phyloP scores from a whole-genome alignment of 371 early-diverging fungal species.

The Mortierella sp. region DNA sequence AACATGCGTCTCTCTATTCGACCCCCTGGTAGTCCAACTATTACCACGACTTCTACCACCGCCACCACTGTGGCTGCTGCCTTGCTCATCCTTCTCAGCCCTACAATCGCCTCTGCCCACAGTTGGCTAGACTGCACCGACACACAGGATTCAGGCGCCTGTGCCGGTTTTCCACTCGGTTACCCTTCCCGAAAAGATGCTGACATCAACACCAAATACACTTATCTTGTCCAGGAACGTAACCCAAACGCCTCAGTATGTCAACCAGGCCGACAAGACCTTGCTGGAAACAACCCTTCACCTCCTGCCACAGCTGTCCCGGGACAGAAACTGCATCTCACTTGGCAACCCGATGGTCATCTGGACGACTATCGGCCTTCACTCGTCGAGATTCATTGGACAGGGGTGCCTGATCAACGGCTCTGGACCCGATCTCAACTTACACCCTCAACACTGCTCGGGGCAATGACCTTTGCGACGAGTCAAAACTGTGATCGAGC shows the following conservation, averaged over 20 bases:
- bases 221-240: slow-evolving; percentile 44
- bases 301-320: slow-evolving; percentile 30
- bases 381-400: slow-evolving; percentile 34
- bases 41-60: too few species aligned
- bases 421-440: slow-evolving; percentile 36
- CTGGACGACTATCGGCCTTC: slow-evolving; percentile 44
- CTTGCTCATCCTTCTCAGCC: background rate
- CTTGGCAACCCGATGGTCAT: slow-evolving; percentile 54
- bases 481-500: slow-evolving; percentile 34
- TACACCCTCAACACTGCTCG: slow-evolving; percentile 24
- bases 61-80: too few species aligned
- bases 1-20: too few species aligned
- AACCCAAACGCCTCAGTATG: slow-evolving; percentile 38
- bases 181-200: slow-evolving; percentile 58
- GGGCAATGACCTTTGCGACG: slow-evolving; percentile 40
- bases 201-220: slow-evolving; percentile 60
- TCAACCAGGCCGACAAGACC: slow-evolving; percentile 45
- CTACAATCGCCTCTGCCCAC: slow-evolving; percentile 18
- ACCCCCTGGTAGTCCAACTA: too few species aligned
- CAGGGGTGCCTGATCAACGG: slow-evolving; percentile 13
- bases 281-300: slow-evolving; percentile 44
- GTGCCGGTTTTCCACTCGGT: slow-evolving; percentile 51
- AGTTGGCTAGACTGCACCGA: slow-evolving; percentile 53
- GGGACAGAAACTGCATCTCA: slow-evolving; percentile 37
- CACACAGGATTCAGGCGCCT: slow-evolving; percentile 32